phyloP scores from a whole-genome alignment of 495 filamentous ascomycete species.

The Articulospora tetracladia region DNA sequence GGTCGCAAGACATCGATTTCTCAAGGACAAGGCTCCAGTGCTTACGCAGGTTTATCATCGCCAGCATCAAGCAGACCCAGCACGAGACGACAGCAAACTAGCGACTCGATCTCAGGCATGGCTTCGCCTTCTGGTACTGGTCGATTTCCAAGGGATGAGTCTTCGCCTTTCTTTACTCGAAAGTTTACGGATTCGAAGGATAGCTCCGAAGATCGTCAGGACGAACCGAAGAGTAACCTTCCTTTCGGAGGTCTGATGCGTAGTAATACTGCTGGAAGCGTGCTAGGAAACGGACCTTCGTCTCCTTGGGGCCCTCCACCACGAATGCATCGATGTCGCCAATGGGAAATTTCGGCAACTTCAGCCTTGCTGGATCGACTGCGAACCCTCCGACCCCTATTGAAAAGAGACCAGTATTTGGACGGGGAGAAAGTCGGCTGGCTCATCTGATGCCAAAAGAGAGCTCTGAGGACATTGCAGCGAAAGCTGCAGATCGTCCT shows the following conservation, averaged over 20 bases:
- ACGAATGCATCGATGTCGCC: slow-evolving; percentile 56
- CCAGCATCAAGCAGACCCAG: slow-evolving; percentile 68
- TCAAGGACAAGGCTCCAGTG: slow-evolving; percentile 41
- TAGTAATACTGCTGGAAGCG: slow-evolving; percentile 56
- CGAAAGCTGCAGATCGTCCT: slow-evolving; percentile 32
- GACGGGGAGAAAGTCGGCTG: slow-evolving; percentile 75
- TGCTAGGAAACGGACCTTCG: slow-evolving; percentile 30
- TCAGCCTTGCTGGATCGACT: slow-evolving; percentile 46
- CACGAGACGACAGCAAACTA: slow-evolving; percentile 80
- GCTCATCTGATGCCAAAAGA: slow-evolving; percentile 80
- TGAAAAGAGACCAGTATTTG: slow-evolving; percentile 69
- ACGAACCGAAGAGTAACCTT: slow-evolving; percentile 44
- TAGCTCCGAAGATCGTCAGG: slow-evolving; percentile 40
- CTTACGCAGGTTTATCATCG: slow-evolving; percentile 46
- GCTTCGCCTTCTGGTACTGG: slow-evolving; percentile 45
- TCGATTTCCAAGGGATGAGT: slow-evolving; percentile 44
- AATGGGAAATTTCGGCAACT: slow-evolving; percentile 86
- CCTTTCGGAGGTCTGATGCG: slow-evolving; percentile 65
- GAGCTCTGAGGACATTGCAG: slow-evolving; percentile 56
- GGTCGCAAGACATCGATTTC: slow-evolving; percentile 77
- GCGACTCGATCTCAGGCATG: slow-evolving; percentile 65
- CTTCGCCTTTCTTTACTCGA: slow-evolving; percentile 60
- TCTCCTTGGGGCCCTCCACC: slow-evolving; percentile 69
- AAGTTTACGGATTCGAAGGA: slow-evolving; percentile 65
- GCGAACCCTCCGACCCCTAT: slow-evolving; percentile 43